Base-by-base conservation (phyloP, 805 yeast species). In the Myxozyma lipomycoides region DNA sequence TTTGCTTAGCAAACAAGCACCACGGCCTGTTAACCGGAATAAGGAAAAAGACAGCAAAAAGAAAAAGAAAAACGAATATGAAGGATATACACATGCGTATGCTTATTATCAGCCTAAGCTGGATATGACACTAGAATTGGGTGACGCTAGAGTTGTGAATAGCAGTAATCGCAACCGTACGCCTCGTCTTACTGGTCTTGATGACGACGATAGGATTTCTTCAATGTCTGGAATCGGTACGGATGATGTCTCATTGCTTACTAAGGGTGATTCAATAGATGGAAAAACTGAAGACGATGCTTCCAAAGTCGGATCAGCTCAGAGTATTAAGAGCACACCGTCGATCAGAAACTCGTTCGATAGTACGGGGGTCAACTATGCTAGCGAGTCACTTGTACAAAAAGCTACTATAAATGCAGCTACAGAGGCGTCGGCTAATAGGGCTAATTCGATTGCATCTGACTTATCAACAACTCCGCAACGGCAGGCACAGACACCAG, bases 61-160 rank as follows among this genome's bases (percentile, higher is more conserved):
- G 45, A 26, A 19, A 6, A 40, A 35, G 17, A 40, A 26, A 36
- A 49, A 48, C 30, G 51, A 45, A 35, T 48, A 17, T 19, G 40
- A 44, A 39, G 24, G 48, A 19, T 36, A 41, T 17, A 45, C 51
- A 28, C 56, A 55, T 28, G 45, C 52, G 5, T 50, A 55, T 23
- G 50, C 59, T 21, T 52, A 45, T 24, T 55, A 52, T 38, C 59
- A 55, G 24, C 59, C 57, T 22, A 55, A 55, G 40, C 53, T 55
- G 3, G 59, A 55, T 36, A 55, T 55, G 59, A 55, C 58, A 24
- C 44, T 49, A 4, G 59, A 55, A 25, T 25, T 55, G 7, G 48
- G 47, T 26, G 59, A 55, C 35, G 59, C 59, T 4, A 28, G 59
- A 17, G 49, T 42, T 3, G 41, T 46, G 24, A 21, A 36, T 24